Conservation (phyloP, 257 asterid species). For the Parsonsia alboflavescens region DNA sequence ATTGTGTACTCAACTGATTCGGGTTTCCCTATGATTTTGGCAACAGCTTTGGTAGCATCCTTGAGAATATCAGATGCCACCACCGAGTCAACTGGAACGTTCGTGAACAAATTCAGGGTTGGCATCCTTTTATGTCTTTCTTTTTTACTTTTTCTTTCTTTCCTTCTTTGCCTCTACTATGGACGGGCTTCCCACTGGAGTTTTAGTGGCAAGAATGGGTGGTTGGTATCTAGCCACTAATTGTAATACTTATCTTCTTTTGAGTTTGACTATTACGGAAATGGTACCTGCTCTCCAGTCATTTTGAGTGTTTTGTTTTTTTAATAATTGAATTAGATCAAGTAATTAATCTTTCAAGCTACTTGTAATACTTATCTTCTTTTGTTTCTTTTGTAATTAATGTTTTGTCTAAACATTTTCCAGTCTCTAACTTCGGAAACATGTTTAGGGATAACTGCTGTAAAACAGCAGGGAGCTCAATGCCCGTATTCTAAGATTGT, state of each 20-base stretch:
- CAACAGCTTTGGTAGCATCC: constrained; percentile 95
- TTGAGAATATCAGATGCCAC: constrained; percentile 88
- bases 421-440: too few species aligned
- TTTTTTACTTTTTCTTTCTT: not conserved
- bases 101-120: constrained; percentile 73
- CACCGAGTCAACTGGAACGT: constrained; percentile 86
- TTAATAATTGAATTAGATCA: too few species aligned
- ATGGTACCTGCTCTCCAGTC: not conserved
- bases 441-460: too few species aligned
- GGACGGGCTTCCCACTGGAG: not conserved
- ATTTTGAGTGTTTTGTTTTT: too few species aligned
- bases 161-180: not conserved
- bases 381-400: too few species aligned
- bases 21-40: constrained; percentile 85
- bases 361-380: too few species aligned
- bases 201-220: not conserved
- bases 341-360: too few species aligned
- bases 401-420: too few species aligned
- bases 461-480: too few species aligned
- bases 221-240: not conserved
- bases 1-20: constrained; percentile 53
- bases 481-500: too few species aligned
- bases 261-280: not conserved
- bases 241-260: too few species aligned
- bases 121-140: constrained; percentile 43